Percentiles rank a stretch among this genome's conserved stretches.
Conservation (phyloP, 2,329 filamentous ascomycete genomes). For the Botrytis elliptica region DNA sequence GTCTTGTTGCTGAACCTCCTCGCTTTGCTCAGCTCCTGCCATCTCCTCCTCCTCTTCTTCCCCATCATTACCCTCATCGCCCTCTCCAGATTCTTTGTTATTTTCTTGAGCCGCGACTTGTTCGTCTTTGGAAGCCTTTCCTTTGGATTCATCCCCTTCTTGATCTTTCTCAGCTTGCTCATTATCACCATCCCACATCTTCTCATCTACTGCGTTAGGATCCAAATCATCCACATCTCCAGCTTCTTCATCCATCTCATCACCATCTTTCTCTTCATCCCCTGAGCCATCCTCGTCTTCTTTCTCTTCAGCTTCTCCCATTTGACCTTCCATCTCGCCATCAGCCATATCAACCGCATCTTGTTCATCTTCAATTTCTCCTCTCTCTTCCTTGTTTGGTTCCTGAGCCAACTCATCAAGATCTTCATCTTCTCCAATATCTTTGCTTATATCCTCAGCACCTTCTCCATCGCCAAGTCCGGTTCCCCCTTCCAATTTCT, state of each 20-base stretch:
- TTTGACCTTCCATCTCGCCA: slow-evolving; percentile 85
- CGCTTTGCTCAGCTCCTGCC: slow-evolving; percentile 58
- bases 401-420: slow-evolving; percentile 88
- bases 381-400: slow-evolving; percentile 57
- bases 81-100: slow-evolving; percentile 56
- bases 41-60: slow-evolving; percentile 50
- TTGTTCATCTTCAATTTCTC: slow-evolving; percentile 74
- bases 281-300: slow-evolving; percentile 63
- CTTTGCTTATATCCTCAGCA: slow-evolving; percentile 96
- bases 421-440: slow-evolving; percentile 91
- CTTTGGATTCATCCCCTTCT: slow-evolving; percentile 69
- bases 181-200: slow-evolving; percentile 94
- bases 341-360: slow-evolving; percentile 91
- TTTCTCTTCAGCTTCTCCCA: slow-evolving; percentile 64
- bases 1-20: slow-evolving; percentile 50
- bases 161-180: slow-evolving; percentile 80
- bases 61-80: slow-evolving; percentile 50
- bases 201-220: slow-evolving; percentile 89
- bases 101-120: slow-evolving; percentile 49
- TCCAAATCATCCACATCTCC: slow-evolving; percentile 91
- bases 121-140: slow-evolving; percentile 61
- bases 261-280: slow-evolving; percentile 59
- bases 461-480: slow-evolving; percentile 94
- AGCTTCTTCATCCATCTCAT: slow-evolving; percentile 85
- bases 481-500: slow-evolving; percentile 85